Evolutionary conservation across 2,329 filamentous ascomycete genomes (phyloP), one percentile per base, ranked within the genome.

Genomic region (Aspergillus fumigatus): DNA sequence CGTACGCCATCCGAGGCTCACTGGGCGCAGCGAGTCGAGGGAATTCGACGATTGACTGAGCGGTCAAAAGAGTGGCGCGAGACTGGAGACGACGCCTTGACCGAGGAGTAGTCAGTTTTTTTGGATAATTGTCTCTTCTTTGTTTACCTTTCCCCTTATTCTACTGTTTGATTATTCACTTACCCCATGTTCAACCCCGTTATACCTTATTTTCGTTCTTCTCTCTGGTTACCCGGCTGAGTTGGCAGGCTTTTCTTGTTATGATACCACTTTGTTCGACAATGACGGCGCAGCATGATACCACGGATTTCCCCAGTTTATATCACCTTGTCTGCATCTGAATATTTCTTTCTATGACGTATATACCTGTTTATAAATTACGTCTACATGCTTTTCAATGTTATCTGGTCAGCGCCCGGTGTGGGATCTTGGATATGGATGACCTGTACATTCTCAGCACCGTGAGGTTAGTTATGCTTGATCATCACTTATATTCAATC

Each of bases 31-130:
- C 85, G 94, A 40, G 88, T 97, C 21, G 76, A 81, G 14, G 94
- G 94, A 25, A 85, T 97, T 61, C 92, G 88, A 75, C 82, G 84
- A 58, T 77, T 97, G 61, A 90, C 90, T 0, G 89, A 95, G 63
- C 85, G 86, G 70, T 94, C 90, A 67, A 86, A 91, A 49, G 91
- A 96, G 65, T 99, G 94, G 94, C 85, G 93, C 58, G 93, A 97
- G 65, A 87, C 88, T 62, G 88, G 88, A 27, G 88, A 89, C 53
- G 91, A 92, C 65, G 87, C 89, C 48, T 72, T 84, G 63, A 81
- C 80, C 63, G 81, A 84, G 69, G 81, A 84, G 64, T 76, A 66
- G 63, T 58, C 38, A 51, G 45, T 52, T 47, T 14, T 14, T 14
- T 6, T 14, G 29, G 29, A 32, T 43, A 23, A 49, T 50, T 50